These are phyloP conservation scores for Gentiana straminea DNA, from an alignment of 257 asterid species.

Conservation along the genomic window DNA sequence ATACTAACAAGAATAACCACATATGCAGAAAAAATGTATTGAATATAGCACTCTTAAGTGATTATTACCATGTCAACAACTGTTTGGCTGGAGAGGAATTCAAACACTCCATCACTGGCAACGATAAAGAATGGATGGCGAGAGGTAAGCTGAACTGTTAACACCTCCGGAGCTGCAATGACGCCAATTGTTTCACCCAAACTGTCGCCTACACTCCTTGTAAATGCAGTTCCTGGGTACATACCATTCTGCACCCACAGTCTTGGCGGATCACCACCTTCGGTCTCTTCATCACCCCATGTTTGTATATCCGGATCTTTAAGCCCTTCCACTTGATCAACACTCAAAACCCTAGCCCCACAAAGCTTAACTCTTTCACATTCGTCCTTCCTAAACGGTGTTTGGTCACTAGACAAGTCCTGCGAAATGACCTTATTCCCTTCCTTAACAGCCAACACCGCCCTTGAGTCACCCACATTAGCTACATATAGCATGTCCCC, in stretches of 20 bases:
- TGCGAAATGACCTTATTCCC: slow-evolving; percentile 51
- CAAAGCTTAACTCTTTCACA: slow-evolving; percentile 80
- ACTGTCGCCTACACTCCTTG: slow-evolving; percentile 83
- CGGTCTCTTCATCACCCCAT: slow-evolving; percentile 91
- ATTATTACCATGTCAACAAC: slow-evolving; percentile 76
- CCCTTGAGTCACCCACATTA: slow-evolving; percentile 92
- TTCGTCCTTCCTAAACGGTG: slow-evolving; percentile 91
- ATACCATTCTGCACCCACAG: slow-evolving; percentile 88
- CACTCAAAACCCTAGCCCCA: slow-evolving; percentile 92
- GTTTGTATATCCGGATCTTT: slow-evolving; percentile 82
- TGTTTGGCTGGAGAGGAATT: slow-evolving; percentile 74
- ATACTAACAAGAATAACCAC: too few species aligned
- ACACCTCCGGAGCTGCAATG: slow-evolving; percentile 73
- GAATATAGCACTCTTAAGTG: background rate
- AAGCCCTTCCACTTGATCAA: slow-evolving; percentile 90
- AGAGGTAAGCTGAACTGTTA: slow-evolving; percentile 43
- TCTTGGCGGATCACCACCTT: slow-evolving; percentile 93
- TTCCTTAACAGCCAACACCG: slow-evolving; percentile 74
- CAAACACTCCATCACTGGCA: slow-evolving; percentile 92
- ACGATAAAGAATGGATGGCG: slow-evolving; percentile 68
- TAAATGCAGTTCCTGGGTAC: slow-evolving; percentile 97
- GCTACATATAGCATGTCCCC: slow-evolving; percentile 82
- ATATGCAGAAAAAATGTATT: too few species aligned
- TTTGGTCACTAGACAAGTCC: slow-evolving; percentile 75
- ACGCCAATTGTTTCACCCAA: slow-evolving; percentile 87